phyloP scores from a whole-genome alignment of 2,329 filamentous ascomycete species.

The Epicoccum sorghinum region DNA sequence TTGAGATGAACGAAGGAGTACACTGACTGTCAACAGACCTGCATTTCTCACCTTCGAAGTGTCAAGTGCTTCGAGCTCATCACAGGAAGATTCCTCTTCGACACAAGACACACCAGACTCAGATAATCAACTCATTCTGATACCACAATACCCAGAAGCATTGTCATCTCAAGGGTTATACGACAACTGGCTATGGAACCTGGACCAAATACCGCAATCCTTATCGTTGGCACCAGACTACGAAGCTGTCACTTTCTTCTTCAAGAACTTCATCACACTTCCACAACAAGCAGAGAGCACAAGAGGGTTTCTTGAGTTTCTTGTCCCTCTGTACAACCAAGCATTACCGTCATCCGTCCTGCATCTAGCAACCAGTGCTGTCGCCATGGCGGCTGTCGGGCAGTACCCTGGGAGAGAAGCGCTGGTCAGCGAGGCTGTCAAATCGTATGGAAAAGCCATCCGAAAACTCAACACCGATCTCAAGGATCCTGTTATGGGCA shows the following conservation, averaged over 20 bases:
- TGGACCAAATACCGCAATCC: conserved; percentile 34
- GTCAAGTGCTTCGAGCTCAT: not conserved
- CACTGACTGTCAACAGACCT: conserved; percentile 4
- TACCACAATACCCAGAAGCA: conserved; percentile 22
- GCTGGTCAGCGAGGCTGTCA: conserved; percentile 43
- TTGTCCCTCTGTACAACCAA: conserved; percentile 47
- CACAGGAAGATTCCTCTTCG: not conserved
- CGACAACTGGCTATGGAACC: conserved; percentile 40
- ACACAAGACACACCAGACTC: conserved; percentile 3
- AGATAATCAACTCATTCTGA: conserved; percentile 27
- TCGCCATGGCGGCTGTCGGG: conserved; percentile 46
- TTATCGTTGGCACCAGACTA: conserved; percentile 42
- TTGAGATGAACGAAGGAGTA: not conserved
- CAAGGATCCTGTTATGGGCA: conserved; percentile 42
- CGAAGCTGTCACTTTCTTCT: conserved; percentile 50
- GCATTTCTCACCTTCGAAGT: conserved; percentile 7
- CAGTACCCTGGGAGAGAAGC: conserved; percentile 46
- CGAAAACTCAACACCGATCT: conserved; percentile 46
- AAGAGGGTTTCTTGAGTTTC: conserved; percentile 47
- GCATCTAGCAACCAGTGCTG: conserved; percentile 48
- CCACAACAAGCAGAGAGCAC: conserved; percentile 47
- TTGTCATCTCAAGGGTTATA: conserved; percentile 24
- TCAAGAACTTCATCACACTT: conserved; percentile 49
- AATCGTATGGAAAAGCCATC: conserved; percentile 47
- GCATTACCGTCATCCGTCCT: conserved; percentile 44